Evolutionary conservation across 2,329 filamentous ascomycete genomes (phyloP), one percentile per base, ranked within the genome.

Genomic region (Colletotrichum tabaci): DNA sequence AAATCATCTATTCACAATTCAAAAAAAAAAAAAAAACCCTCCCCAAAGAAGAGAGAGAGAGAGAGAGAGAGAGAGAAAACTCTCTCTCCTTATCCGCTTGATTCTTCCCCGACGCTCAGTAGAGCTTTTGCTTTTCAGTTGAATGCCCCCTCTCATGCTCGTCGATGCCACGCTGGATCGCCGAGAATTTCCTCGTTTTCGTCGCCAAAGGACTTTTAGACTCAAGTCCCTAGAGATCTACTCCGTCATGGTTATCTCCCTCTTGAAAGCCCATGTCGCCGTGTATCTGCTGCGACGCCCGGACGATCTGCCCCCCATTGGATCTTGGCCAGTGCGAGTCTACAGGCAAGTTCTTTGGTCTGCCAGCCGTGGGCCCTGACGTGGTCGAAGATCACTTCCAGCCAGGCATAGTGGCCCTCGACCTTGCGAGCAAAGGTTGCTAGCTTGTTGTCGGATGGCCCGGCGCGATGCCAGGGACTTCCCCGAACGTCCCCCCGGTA

Each of bases 301-400:
- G 79, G 35, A 84, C 85, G 1, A 85, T 86, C 75, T 83, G 80
- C 77, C 86, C 0, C 85, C 86, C 53, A 26, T 26, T 86, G 84
- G 0, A 89, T 84, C 74, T 89, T 89, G 40, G 78, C 73, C 47
- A 82, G 74, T 0, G 80, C 81, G 12, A 81, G 77, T 12, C 77
- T 73, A 10, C 76, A 74, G 0, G 78, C 80, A 46, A 82, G 67
- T 18, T 80, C 81, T 72, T 80, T 77, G 0, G 73, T 40, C 30
- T 63, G 65, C 66, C 3, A 75, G 47, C 67, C 75, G 68, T 30
- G 68, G 15, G 44, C 87, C 82, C 53, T 88, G 18, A 71, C 82
- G 56, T 88, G 87, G 76, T 87, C 88, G 6, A 87, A 88, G 3
- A 91, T 80, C 76, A 91, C 89, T 75, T 92, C 90, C 69, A 91